Evolutionary conservation across 2,329 filamentous ascomycete genomes (phyloP), one percentile per base, ranked within the genome.

Genomic region (Phoma sp.): DNA sequence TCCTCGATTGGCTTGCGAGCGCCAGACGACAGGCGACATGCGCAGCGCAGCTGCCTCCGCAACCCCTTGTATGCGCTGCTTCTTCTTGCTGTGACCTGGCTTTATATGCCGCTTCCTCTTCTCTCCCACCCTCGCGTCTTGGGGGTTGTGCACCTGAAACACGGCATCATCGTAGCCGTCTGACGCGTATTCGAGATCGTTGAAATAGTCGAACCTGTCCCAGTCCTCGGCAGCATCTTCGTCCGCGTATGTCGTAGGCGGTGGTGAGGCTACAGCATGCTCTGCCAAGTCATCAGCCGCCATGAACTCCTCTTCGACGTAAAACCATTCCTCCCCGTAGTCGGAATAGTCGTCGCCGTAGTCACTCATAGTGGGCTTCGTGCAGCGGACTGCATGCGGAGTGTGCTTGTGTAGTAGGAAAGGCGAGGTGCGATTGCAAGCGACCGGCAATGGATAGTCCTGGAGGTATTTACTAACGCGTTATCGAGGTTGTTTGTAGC

Each of bases 211-310:
- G 61, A 76, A 81, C 37, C 75, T 66, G 56, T 81, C 79, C 69
- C 75, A 81, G n/a, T 80, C 77, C 34, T 70, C 67, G 21, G 62
- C 48, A 39, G 45, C 56, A 42, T 75, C 73, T 15, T 74, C 64
- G 57, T 69, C 71, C 21, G 56, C 60, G 55, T 68, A 69, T 4
- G 64, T 56, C 9, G 62, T 66, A 6, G 71, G 74, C 14, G 73
- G 68, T 18, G 79, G 78, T 12, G 78, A 79, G 21, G 77, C 67
- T 5, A 81, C 68, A 33, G 76, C 77, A 29, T 76, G 77, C 60
- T 81, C 78, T 48, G 79, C 80, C 12, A 82, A 76, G 55, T 81
- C 80, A 57, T 82, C 80, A 72, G 80, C 68, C 5, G 59, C 56
- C 49, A 69, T 65, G 54, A 69, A 72, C 42, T 77, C 76, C 28